Evolutionary conservation across 1,139 yeast genomes (phyloP).

Genomic region (Suhomyces atakaporum): DNA sequence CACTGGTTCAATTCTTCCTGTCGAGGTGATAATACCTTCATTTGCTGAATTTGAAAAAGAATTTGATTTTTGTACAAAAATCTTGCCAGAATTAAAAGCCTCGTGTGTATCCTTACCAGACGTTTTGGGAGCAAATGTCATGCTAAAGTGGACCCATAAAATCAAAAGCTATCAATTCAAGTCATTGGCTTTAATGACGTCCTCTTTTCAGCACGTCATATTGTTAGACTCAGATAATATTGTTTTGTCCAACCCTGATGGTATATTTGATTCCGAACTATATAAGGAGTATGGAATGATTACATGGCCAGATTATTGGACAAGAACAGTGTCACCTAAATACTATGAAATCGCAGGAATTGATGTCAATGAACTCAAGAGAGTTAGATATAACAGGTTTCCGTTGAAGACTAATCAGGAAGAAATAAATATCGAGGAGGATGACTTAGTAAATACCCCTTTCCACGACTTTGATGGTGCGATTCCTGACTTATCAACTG

Average conservation of each 20-base stretch:
- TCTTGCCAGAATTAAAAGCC: constrained; percentile 20
- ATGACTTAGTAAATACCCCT: constrained; percentile 22
- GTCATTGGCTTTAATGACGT: constrained; percentile 40
- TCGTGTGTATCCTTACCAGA: constrained; percentile 32
- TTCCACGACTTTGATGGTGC: constrained; percentile 58
- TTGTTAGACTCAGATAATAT: constrained; percentile 48
- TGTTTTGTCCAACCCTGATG: constrained; percentile 38
- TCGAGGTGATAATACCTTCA: constrained; percentile 40
- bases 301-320: constrained; percentile 86
- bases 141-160: constrained; percentile 31
- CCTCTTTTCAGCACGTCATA: constrained; percentile 45
- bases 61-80: constrained; percentile 17
- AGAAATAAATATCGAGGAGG: constrained; percentile 10
- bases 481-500: constrained; percentile 62
- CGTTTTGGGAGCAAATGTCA: constrained; percentile 35
- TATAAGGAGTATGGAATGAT: constrained; percentile 60
- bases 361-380: constrained; percentile 35
- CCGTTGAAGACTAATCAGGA: constrained; percentile 14
- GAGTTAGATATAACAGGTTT: constrained; percentile 20
- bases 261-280: constrained; percentile 54
- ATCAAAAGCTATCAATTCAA: constrained; percentile 43
- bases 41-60: constrained; percentile 29
- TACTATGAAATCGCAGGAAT: constrained; percentile 67
- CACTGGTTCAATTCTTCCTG: constrained; percentile 39
- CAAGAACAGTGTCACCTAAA: constrained; percentile 66